Evolutionary conservation across 2,329 filamentous ascomycete genomes (phyloP), one percentile per base, ranked within the genome.

Genomic region (Hortaea sp.): DNA sequence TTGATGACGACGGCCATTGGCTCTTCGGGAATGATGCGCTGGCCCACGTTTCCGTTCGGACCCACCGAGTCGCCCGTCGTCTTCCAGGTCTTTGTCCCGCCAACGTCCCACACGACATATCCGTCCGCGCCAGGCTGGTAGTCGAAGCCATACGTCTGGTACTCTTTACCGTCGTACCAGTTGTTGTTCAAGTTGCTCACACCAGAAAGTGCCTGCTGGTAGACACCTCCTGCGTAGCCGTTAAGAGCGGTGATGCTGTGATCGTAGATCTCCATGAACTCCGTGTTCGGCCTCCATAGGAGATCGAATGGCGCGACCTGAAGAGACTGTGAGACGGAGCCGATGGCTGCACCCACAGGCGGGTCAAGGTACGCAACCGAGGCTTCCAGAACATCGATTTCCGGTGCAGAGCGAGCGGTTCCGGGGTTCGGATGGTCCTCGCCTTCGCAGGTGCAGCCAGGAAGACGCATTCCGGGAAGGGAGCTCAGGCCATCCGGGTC

Each of bases 351-450:
- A 30, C 66, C 69, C 13, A 70, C 60, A n/a, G 69, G 66, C 35
- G 69, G 66, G 11, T 75, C 72, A 27, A 81, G 57, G 12, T 70
- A 68, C 5, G 64, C 67, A 10, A 79, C 77, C 54, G 75, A 82
- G n/a, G 78, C 82, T 70, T 86, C 82, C 38, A 86, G 68, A 9
- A 75, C 80, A 72, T 86, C 82, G 50, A 86, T 84, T 69, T 86
- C 82, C 0, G 83, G 82, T 1, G 81, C 78, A 48, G 77, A 78
- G 27, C 82, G 75, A 43, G 81, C 82, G 41, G 69, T 78, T 10
- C 82, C 82, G 6, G 76, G 76, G 20, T 67, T 77, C 4, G 82
- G 82, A 58, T 86, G 82, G 55, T 85, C 81, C 54, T 78, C 70
- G 11, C 71, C 73, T 6, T 63, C 62, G 63, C 82, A 86, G 6